Evolutionary conservation across 352 stramenopile species (phyloP), one percentile per base, ranked within the genome.

Genomic region (Thalassiosira exigua): DNA sequence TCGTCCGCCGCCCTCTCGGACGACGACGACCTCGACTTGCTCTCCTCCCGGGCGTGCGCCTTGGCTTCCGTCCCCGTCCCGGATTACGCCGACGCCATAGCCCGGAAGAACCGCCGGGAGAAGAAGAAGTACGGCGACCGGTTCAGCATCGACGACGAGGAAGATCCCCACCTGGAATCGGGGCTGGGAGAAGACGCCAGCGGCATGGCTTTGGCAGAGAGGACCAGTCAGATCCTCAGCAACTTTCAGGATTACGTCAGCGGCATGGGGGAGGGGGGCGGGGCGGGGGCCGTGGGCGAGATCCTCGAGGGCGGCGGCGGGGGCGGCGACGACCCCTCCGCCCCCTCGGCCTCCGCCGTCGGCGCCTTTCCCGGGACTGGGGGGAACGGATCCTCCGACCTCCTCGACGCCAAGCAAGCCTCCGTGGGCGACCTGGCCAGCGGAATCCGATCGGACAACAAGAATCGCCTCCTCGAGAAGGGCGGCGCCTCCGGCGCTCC

Each of bases 241-340:
- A 71, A 71, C n/a, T 71, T 71, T 44, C 39, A 71, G 29, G 61
- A 71, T 1, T 71, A 71, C 26, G 61, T 71, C 14, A 44, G 21
- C 2, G 61, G 61, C 2, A 71, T 71, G 1, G 61, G 61, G 14
- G 44, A 26, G 5, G 32, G 9, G 11, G 48, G 24, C 1, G 61
- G 14, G 1, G 29, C 12, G 12, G 42, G 42, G 9, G 61, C 12
- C 12, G 12, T 26, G 26, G 39, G 21, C 14, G 44, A 57, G 1
- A 44, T 71, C 21, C n/a, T 67, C 4, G 41, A 21, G 42, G 29
- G 29, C 41, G 46, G 27, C 17, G 46, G 32, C 21, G 42, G 2
- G 1, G 42, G 33, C 12, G 52, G 17, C n/a, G n/a, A n/a, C n/a
- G n/a, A n/a, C n/a, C n/a, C n/a, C n/a, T n/a, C n/a, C 32, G 14